phyloP scores from a whole-genome alignment of 2,329 filamentous ascomycete species.

The Colletotrichum sp. region DNA sequence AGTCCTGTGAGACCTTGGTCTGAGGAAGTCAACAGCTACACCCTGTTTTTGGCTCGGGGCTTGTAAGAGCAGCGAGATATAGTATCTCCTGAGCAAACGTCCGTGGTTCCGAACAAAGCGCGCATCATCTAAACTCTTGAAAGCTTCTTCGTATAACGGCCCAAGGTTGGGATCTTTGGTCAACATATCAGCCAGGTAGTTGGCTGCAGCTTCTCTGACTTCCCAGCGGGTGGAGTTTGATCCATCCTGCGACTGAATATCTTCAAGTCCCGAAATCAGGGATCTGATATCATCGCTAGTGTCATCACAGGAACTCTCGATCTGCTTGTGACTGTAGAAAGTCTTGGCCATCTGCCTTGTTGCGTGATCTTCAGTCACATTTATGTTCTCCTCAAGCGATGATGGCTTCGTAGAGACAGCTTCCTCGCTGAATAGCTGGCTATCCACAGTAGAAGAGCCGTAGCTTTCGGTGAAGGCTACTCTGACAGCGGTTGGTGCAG shows the following conservation, averaged over 20 bases:
- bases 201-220: not conserved
- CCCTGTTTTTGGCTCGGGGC: not conserved
- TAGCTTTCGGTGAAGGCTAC: not conserved
- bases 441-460: not conserved
- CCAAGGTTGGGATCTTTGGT: accelerated
- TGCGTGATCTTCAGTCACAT: accelerated
- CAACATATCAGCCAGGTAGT: not conserved
- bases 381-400: not conserved
- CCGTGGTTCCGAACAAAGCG: not conserved
- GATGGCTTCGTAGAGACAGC: not conserved
- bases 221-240: not conserved
- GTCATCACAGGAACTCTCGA: not conserved
- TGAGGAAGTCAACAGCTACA: not conserved
- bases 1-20: not conserved
- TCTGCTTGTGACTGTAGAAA: not conserved
- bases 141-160: not conserved
- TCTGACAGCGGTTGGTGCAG: no score
- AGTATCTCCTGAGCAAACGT: not conserved
- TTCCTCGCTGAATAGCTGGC: not conserved
- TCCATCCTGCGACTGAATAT: not conserved
- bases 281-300: not conserved
- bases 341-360: not conserved
- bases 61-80: not conserved
- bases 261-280: not conserved
- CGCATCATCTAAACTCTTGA: accelerated